A percentile compares a stretch with the other conserved stretches of the same genome.
Evolutionary conservation across 805 yeast species (phyloP).

Genomic region (Monosporozyma siamensis): DNA sequence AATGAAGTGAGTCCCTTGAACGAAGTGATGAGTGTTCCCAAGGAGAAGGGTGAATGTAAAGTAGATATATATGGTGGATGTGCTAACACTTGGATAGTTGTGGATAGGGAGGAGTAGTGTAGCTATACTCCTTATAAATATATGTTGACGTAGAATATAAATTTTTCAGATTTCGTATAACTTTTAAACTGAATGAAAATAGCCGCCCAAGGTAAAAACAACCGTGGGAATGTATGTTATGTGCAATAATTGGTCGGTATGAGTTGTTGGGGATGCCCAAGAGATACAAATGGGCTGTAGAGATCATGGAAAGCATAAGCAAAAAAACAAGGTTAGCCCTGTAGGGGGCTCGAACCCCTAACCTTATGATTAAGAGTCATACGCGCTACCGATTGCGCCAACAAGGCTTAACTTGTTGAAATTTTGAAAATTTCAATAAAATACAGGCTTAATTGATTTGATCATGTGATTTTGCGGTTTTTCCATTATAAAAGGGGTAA

Average conservation of each 20-base stretch:
- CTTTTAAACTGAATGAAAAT: too few species aligned
- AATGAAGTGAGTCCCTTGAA: constrained; percentile 19
- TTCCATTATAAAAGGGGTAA: too few species aligned
- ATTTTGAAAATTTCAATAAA: neutral
- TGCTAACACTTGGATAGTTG: constrained; percentile 57
- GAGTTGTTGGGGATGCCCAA: too few species aligned
- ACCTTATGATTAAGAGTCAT: constrained; percentile 5
- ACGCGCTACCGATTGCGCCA: constrained; percentile 5
- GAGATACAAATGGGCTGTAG: too few species aligned
- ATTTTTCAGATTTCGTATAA: too few species aligned
- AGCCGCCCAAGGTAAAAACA: too few species aligned
- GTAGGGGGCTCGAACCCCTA: constrained; percentile 8
- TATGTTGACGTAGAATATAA: too few species aligned
- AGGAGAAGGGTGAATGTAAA: neutral
- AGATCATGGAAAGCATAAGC: too few species aligned
- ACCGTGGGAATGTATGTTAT: too few species aligned
- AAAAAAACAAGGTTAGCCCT: constrained; percentile 4
- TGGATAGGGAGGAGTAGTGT: constrained; percentile 5
- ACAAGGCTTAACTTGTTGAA: constrained; percentile 1
- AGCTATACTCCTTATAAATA: too few species aligned
- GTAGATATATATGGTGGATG: constrained; percentile 44
- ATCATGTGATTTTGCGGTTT: too few species aligned
- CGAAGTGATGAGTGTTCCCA: constrained; percentile 6
- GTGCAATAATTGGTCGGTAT: too few species aligned
- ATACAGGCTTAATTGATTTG: neutral